Evolutionary conservation across 331 rosid species (phyloP), one percentile per base, ranked within the genome.

Genomic region (Cydonia oblonga): DNA sequence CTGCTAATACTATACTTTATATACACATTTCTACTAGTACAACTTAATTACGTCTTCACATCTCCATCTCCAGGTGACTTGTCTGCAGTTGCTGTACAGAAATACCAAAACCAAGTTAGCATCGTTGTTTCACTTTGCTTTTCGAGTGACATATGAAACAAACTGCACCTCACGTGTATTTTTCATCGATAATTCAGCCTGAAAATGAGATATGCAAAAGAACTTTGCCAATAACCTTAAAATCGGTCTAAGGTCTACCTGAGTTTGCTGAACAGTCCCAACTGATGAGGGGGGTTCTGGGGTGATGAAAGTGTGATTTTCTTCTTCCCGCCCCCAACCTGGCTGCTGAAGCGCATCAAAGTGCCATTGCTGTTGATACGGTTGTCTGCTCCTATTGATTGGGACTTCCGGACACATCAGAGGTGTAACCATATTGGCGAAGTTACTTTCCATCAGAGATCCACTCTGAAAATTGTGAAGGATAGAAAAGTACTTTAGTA

Each of bases 1-100:
- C 61, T 59, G 70, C 65, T 68, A 84, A 85, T 80, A 83, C 86
- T 81, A 88, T 86, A 85, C 75, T 85, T 84, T 70, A 38, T 95
- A 91, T 95, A 82, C 87, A 91, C 99, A 95, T 88, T 81, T 76
- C 90, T 85, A 76, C 84, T 11, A 25, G 77, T 64, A 76, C 76
- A 79, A 75, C 78, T 85, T 73, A 75, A 81, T 59, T 70, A 46
- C 85, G 79, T 75, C 85, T 83, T 95, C 89, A 87, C 66, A 88
- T 87, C 86, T 95, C 96, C 92, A 88, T 95, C 99, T 95, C 90
- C 88, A 91, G 76, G 53, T 91, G 96, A 79, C 90, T 85, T 69
- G 90, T 81, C 84, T 86, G 99, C 88, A 86, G 86, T 78, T 60
- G 88, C 96, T 95, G 96, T 82, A 82, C 25, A 81, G 67, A 72